Conservation (phyloP, 768 basidiomycete species). For the Lactifluus piperatus region DNA sequence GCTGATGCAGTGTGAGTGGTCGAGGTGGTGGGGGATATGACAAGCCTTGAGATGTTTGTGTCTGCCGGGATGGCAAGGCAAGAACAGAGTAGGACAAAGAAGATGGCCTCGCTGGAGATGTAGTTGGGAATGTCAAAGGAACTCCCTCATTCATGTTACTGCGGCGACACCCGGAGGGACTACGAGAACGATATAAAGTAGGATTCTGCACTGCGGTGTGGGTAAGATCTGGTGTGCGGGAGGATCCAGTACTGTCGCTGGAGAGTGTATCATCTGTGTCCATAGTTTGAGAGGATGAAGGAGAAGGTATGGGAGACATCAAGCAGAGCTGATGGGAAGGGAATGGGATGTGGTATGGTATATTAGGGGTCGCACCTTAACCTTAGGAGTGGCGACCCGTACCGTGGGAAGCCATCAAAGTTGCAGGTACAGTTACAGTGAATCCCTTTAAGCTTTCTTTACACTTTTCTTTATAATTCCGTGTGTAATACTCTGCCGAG, state of each 20-base stretch:
- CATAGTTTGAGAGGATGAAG: constrained; percentile 34
- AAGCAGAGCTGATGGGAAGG: too few species aligned
- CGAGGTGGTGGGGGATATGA: constrained; percentile 9
- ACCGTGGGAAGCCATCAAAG: too few species aligned
- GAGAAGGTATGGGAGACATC: constrained; percentile 34
- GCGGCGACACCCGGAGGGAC: constrained; percentile 3
- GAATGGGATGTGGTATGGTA: too few species aligned
- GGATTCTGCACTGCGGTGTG: constrained; percentile 57
- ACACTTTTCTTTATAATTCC: too few species aligned
- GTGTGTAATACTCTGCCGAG: too few species aligned
- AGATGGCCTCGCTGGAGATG: constrained; percentile 28
- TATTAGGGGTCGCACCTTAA: background rate
- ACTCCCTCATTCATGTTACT: constrained; percentile 25
- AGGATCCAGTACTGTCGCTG: constrained; percentile 28
- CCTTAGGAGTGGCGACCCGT: too few species aligned
- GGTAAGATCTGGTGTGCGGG: constrained; percentile 36
- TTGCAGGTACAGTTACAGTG: too few species aligned
- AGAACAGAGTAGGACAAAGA: constrained; percentile 27
- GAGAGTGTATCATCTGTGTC: constrained; percentile 39
- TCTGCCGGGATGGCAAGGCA: constrained; percentile 3
- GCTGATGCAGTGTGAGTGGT: constrained; percentile 15
- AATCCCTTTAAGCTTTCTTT: too few species aligned
- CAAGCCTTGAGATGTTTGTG: background rate
- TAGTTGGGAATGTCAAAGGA: constrained; percentile 28
- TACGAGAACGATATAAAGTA: constrained; percentile 34